Percentiles rank a stretch among this genome's conserved stretches.
These are phyloP conservation scores for Cyclotella sp. DNA, from an alignment of 108 stramenopile genomes.

Conservation along the genomic window DNA sequence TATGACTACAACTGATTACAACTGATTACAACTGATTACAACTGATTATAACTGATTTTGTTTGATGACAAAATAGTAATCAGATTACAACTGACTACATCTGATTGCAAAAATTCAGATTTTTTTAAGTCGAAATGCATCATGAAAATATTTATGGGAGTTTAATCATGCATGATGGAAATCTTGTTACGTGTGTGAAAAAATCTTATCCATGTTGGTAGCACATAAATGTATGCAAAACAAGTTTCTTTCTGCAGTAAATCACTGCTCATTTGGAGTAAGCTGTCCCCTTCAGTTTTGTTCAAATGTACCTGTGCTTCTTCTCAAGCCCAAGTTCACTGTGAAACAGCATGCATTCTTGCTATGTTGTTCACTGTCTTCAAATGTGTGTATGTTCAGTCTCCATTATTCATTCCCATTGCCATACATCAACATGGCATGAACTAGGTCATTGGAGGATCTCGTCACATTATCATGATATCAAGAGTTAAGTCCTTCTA, in stretches of 20 bases:
- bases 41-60: too few relatives aligned
- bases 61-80: too few relatives aligned
- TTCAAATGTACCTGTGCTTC: not conserved
- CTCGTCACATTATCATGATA: constrained; percentile 51
- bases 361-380: not conserved
- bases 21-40: too few relatives aligned
- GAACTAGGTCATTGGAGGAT: not conserved
- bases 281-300: not conserved
- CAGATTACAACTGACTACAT: too few relatives aligned
- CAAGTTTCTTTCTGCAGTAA: constrained; percentile 15
- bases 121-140: too few relatives aligned
- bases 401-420: constrained; percentile 11
- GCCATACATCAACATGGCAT: not conserved
- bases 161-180: too few relatives aligned
- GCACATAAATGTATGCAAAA: too few relatives aligned
- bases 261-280: not conserved
- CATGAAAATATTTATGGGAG: too few relatives aligned
- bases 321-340: not conserved
- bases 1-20: too few relatives aligned
- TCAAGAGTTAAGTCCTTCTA: constrained; percentile 63
- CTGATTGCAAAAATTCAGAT: too few relatives aligned
- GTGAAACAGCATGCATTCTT: not conserved
- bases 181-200: too few relatives aligned
- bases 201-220: too few relatives aligned
- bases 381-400: constrained; percentile 6